Percentiles rank a stretch among this genome's conserved stretches.
phyloP scores from a whole-genome alignment of 768 basidiomycete species.

The Pleurotus djamor region DNA sequence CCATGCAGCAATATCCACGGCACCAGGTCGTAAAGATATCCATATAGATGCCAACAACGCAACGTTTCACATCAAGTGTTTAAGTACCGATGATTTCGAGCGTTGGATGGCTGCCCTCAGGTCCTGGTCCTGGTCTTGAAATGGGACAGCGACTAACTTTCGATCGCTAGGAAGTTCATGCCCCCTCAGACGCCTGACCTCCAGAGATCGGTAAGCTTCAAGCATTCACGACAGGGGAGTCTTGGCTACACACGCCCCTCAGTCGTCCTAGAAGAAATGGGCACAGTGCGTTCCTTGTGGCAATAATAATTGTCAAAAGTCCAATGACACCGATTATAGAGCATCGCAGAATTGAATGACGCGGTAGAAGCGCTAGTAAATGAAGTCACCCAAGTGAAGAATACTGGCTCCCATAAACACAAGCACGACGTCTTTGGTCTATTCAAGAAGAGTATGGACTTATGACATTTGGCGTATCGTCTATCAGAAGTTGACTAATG shows the following conservation, averaged over 20 bases:
- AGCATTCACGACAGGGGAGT: constrained; percentile 40
- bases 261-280: constrained; percentile 64
- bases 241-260: constrained; percentile 46
- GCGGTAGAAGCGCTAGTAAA: constrained; percentile 40
- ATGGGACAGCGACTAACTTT: constrained; percentile 12
- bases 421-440: constrained; percentile 43
- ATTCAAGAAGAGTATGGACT: constrained; percentile 53
- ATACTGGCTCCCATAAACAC: constrained; percentile 20
- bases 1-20: constrained; percentile 76
- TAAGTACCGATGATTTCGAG: constrained; percentile 68
- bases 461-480: constrained; percentile 11
- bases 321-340: constrained; percentile 30
- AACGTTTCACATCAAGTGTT: constrained; percentile 82
- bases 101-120: constrained; percentile 76
- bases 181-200: constrained; percentile 40
- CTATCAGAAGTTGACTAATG: constrained; percentile 9
- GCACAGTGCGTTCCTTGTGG: constrained; percentile 39
- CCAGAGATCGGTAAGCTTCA: constrained; percentile 38
- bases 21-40: constrained; percentile 72
- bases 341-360: constrained; percentile 56
- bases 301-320: neutral
- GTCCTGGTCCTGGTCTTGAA: constrained; percentile 28
- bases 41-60: constrained; percentile 75
- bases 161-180: constrained; percentile 56
- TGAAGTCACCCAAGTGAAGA: constrained; percentile 43